Evolutionary conservation across 345 rosid species (phyloP), one percentile per base, ranked within the genome.

Genomic region (Toxicodendron radicans): DNA sequence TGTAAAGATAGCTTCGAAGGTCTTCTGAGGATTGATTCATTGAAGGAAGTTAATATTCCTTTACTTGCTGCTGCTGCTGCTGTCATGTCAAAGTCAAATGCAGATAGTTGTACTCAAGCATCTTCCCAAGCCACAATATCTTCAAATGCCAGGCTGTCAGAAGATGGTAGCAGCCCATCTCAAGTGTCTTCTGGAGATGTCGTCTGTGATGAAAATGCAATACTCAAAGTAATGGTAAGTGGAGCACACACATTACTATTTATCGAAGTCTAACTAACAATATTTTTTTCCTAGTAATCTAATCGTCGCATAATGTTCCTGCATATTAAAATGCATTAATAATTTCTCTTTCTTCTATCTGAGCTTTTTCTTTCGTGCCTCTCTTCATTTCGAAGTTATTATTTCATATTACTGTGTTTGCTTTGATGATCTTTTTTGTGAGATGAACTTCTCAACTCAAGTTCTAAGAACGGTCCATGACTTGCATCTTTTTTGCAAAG

Each of bases 161-260:
- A 92, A 63, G 99, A 91, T 75, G 93, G 95, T 62, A 80, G 89
- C 80, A 90, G 93, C 80, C 92, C 92, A 51, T 79, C 83, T 79
- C 95, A 92, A 78, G 83, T 81, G 49, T 91, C 92, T 13, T 79
- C 97, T 3, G 80, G 89, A 66, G 97, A 91, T 58, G 83, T 82
- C 56, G 64, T 74, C 73, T 88, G 93, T 62, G 97, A 95, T 77
- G 97, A 95, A 77, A 91, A 79, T 80, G 97, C 97, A 33, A 92
- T 95, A 58, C 88, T 95, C 17, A 91, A 95, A 92, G 99, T 95
- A 73, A 92, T 95, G 99, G 99, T 95, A 80, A 74, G 98, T 82
- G 64, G n/a, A 60, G 49, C 58, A 60, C 78, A 10, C 30, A 7
- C 38, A 20, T 18, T 43, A 62, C 12, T 74, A 45, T 27, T 62